Conservation (phyloP, 148 eudicot species). For the Rhododendron simsii region DNA sequence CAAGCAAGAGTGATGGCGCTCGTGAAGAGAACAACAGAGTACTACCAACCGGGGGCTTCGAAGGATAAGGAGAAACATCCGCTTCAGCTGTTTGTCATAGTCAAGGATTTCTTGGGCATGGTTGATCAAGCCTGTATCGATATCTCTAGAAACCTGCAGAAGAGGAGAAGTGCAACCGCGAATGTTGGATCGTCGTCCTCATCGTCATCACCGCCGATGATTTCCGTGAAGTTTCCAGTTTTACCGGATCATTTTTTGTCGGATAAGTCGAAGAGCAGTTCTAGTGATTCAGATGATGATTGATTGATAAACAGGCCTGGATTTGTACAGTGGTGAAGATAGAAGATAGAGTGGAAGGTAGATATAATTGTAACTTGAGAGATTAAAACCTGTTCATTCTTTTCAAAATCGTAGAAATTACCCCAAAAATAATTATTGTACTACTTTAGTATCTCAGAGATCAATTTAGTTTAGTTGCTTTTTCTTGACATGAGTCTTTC, state of each 20-base stretch:
- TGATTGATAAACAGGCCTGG: conserved; percentile 16
- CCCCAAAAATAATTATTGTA: too few relatives aligned
- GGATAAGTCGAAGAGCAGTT: conserved; percentile 37
- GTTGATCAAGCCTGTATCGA: conserved; percentile 68
- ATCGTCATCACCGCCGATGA: conserved; percentile 28
- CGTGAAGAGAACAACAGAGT: conserved; percentile 69
- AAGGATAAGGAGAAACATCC: conserved; percentile 46
- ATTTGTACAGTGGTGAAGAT: conserved; percentile 16
- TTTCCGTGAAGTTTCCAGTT: conserved; percentile 58
- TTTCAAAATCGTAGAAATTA: too few relatives aligned
- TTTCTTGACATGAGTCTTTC: neutral
- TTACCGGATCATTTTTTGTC: conserved; percentile 74
- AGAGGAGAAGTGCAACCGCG: conserved; percentile 26
- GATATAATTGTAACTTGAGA: neutral
- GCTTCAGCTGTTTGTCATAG: conserved; percentile 42
- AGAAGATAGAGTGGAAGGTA: neutral
- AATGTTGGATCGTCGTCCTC: conserved; percentile 22
- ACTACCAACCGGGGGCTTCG: conserved; percentile 71
- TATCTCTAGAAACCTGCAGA: conserved; percentile 34
- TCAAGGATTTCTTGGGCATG: conserved; percentile 56
- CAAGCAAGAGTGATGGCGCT: conserved; percentile 48
- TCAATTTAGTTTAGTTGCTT: neutral
- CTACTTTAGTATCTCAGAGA: too few relatives aligned
- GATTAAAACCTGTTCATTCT: neutral
- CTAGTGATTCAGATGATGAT: conserved; percentile 50